A percentile compares a stretch with the other conserved stretches of the same genome.
These are phyloP conservation scores for Periconia sp. DNA, from an alignment of 2,329 filamentous ascomycete genomes.

Conservation along the genomic window DNA sequence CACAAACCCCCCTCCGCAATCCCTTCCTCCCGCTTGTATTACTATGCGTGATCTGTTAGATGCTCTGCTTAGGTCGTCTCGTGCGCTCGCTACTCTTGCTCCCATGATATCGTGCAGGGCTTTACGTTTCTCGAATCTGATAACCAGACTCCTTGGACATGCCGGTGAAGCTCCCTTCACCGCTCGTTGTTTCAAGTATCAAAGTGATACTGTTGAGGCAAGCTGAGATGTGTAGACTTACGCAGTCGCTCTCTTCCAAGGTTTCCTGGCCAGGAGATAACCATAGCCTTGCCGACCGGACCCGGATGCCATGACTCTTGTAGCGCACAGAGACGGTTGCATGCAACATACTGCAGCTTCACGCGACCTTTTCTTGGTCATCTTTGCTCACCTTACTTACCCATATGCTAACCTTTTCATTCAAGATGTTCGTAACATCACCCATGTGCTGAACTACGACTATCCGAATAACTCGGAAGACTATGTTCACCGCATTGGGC, in stretches of 20 bases:
- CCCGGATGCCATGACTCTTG: slow-evolving; percentile 51
- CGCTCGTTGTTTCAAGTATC: slow-evolving; percentile 72
- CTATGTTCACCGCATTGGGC: slow-evolving; percentile 72
- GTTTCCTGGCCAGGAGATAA: slow-evolving; percentile 69
- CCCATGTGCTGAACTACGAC: slow-evolving; percentile 99
- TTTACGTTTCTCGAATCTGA: slow-evolving; percentile 82
- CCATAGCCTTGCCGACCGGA: slow-evolving; percentile 56
- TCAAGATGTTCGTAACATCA: slow-evolving; percentile 99
- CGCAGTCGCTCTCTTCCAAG: slow-evolving; percentile 71
- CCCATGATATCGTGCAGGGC: slow-evolving; percentile 92
- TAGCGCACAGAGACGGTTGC: slow-evolving; percentile 64
- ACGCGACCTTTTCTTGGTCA: slow-evolving; percentile 64
- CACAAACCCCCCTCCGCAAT: slow-evolving; percentile 62
- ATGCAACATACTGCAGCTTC: slow-evolving; percentile 61
- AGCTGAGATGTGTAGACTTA: slow-evolving; percentile 79
- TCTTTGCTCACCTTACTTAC: slow-evolving; percentile 52
- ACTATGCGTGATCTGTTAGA: slow-evolving; percentile 68
- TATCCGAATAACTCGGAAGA: slow-evolving; percentile 91
- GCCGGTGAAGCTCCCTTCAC: slow-evolving; percentile 74
- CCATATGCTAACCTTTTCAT: slow-evolving; percentile 77
- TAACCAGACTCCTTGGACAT: slow-evolving; percentile 84
- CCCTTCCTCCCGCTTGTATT: slow-evolving; percentile 46
- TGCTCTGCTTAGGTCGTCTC: slow-evolving; percentile 92
- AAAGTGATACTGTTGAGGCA: slow-evolving; percentile 72
- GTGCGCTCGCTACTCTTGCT: slow-evolving; percentile 73